Evolutionary conservation across 768 basidiomycete genomes (phyloP).

Genomic region (Russula emetica): DNA sequence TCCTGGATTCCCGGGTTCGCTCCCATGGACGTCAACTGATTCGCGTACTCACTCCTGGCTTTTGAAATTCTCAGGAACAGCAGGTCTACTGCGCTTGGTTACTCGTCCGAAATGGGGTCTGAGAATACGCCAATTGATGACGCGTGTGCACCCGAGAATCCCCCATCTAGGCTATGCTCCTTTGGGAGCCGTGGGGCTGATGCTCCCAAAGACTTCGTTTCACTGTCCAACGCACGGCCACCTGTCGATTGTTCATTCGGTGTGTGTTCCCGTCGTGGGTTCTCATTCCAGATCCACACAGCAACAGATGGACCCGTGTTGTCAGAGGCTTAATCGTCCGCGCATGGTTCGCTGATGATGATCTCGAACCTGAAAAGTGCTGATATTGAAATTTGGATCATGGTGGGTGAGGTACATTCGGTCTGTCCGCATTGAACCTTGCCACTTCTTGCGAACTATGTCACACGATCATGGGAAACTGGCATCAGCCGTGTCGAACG

Average conservation of each 20-base stretch:
- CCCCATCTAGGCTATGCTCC: background rate
- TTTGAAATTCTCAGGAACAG: slow-evolving; percentile 8
- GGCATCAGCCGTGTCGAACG: background rate
- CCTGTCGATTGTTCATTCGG: background rate
- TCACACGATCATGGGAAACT: background rate
- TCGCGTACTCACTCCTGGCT: background rate
- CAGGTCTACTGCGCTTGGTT: background rate
- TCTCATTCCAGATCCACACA: background rate
- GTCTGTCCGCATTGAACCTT: background rate
- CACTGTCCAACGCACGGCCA: background rate
- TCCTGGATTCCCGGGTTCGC: background rate
- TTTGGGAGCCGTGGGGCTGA: background rate
- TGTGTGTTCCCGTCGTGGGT: background rate
- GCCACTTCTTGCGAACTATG: background rate
- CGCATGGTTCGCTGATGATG: background rate
- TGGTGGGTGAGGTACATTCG: slow-evolving; percentile 2
- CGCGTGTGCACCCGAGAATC: background rate
- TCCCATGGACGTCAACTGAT: background rate
- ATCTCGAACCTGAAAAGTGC: background rate
- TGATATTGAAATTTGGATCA: background rate
- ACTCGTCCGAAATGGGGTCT: background rate
- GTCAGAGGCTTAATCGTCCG: background rate
- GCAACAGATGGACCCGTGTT: background rate
- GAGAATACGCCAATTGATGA: background rate
- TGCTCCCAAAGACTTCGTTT: background rate